These are phyloP conservation scores for Patellifolia procumbens DNA, from an alignment of 179 eudicot genomes.

Conservation along the genomic window DNA sequence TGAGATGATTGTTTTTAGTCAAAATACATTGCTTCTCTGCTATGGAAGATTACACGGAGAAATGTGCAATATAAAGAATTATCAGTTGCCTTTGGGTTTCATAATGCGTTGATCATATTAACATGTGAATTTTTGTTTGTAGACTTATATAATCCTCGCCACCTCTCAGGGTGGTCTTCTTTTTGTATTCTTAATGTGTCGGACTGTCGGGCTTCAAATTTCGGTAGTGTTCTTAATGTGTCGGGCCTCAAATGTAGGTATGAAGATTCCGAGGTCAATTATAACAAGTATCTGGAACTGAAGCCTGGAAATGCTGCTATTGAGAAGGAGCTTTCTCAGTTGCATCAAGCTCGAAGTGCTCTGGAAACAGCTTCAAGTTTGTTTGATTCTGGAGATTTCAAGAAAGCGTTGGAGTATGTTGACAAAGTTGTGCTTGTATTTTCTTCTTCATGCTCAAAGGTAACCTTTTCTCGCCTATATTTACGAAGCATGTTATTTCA, in stretches of 20 bases:
- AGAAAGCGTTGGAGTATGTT: conserved; percentile 70
- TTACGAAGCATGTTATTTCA: neutral
- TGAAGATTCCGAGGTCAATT: conserved; percentile 72
- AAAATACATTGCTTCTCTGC: neutral
- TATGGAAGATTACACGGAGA: neutral
- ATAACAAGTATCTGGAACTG: conserved; percentile 68
- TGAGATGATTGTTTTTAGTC: neutral
- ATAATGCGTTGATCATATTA: too few relatives aligned
- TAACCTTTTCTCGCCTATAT: conserved; percentile 21
- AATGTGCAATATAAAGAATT: neutral
- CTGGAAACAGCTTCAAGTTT: conserved; percentile 62
- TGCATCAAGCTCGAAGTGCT: conserved; percentile 75
- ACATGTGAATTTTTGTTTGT: neutral
- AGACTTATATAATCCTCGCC: neutral
- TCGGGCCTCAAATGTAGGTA: conserved; percentile 47
- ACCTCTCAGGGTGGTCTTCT: neutral
- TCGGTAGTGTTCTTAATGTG: neutral
- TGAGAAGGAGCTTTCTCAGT: conserved; percentile 92
- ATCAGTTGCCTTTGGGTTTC: too few relatives aligned
- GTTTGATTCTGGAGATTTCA: conserved; percentile 70
- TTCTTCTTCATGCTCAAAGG: conserved; percentile 83
- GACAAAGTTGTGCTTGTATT: conserved; percentile 89
- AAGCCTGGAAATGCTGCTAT: conserved; percentile 67
- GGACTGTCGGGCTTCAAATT: neutral
- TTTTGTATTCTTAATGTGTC: neutral